Base-by-base conservation (phyloP, 495 filamentous ascomycete species). In the Penicillium angulare region DNA sequence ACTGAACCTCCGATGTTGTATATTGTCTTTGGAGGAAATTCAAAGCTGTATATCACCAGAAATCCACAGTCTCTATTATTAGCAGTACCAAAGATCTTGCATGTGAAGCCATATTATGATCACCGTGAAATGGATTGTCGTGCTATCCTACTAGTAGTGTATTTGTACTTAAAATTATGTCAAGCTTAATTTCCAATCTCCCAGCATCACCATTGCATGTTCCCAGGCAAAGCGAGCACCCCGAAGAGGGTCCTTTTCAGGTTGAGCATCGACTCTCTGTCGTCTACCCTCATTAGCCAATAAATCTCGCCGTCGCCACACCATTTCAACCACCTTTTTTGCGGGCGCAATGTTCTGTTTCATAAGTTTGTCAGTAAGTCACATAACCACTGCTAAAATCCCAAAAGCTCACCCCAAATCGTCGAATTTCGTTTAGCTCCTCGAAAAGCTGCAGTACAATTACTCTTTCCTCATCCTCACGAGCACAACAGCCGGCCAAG, bases 321-420 rank as follows among this genome's bases (percentile, higher is more conserved):
- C 56, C 57, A 55, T 64, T 43, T 64, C 43, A 26, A 60, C 46
- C 13, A 64, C 57, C 50, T 68, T 52, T 56, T 65, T 51, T 33
- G 64, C 57, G n/a, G 61, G 58, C 47, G 62, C 54, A 55, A 72
- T 50, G 52, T 73, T 59, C 57, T 36, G 52, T 62, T 36, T 61
- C 55, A 13, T 7, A 27, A n/a, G n/a, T n/a, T n/a, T n/a, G n/a
- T n/a, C n/a, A n/a, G n/a, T n/a, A n/a, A n/a, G n/a, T n/a, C n/a
- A n/a, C n/a, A n/a, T n/a, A n/a, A n/a, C n/a, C n/a, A n/a, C n/a
- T n/a, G n/a, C n/a, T 20, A 26, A 44, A 53, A 23, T 49, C 0
- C 13, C 43, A 45, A 3, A 13, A 33, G 47, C 47, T 15, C 41
- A 55, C 50, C 26, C 56, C 51, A 23, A 51, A 55, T 21, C 51